Conservation (phyloP, 139 green algal genomes). For the Parachlorella kessleri region DNA sequence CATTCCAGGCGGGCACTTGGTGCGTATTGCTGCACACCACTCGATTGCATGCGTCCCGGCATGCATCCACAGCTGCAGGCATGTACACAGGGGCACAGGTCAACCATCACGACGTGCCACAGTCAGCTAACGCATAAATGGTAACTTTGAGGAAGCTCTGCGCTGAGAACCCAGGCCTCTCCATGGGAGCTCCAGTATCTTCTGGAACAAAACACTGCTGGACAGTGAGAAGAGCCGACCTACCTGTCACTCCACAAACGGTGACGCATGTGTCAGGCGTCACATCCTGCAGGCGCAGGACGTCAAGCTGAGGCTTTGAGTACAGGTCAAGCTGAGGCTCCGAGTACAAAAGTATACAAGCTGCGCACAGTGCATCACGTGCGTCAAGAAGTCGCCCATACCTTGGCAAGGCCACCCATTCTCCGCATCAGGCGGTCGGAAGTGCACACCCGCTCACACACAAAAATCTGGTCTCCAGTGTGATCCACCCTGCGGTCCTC, state of each 20-base stretch:
- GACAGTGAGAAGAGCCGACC: not conserved
- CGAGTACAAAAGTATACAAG: no score
- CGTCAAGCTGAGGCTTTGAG: no score
- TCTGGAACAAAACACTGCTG: not conserved
- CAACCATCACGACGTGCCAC: no score
- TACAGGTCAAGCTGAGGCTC: no score
- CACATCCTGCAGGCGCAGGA: constrained; percentile 88
- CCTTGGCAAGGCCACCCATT: constrained; percentile 83
- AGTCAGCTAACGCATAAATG: no score
- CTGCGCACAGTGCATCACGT: no score
- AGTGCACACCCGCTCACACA: constrained; percentile 96
- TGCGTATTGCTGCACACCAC: constrained; percentile 87
- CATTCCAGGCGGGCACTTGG: constrained; percentile 73
- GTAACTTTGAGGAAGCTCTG: no score
- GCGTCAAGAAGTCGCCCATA: constrained; percentile 30
- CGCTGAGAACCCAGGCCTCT: not conserved
- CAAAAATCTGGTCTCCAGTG: constrained; percentile 66
- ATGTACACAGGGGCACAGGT: not conserved
- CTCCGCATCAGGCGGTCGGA: constrained; percentile 78
- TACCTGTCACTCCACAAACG: constrained; percentile 85
- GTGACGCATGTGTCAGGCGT: constrained; percentile 91
- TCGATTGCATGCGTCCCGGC: constrained; percentile 88
- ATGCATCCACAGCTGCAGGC: constrained; percentile 78
- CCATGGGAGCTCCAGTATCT: not conserved
- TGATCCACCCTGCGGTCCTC: no score